phyloP scores from a whole-genome alignment of 176 grass and related monocot genomes.

The Triticum timopheevii region DNA sequence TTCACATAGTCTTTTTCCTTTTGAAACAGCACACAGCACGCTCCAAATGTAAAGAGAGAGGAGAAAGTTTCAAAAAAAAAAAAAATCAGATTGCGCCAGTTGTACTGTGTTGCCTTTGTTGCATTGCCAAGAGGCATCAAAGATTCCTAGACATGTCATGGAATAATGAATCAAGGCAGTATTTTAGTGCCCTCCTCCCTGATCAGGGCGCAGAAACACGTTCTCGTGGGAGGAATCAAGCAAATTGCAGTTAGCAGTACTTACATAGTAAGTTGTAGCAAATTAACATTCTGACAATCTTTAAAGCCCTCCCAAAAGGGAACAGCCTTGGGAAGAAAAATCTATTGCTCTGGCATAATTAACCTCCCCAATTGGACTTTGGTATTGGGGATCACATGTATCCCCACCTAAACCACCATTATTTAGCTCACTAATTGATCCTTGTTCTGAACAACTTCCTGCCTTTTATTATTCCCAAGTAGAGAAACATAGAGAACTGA shows the following conservation, averaged over 20 bases:
- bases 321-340: constrained; percentile 42
- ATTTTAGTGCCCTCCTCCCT: constrained; percentile 36
- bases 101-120: constrained; percentile 29
- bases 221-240: constrained; percentile 42
- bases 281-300: constrained; percentile 29
- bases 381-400: constrained; percentile 48
- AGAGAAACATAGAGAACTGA: not conserved
- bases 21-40: not conserved
- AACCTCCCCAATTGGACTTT: constrained; percentile 37
- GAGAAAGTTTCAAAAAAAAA: not conserved
- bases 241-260: constrained; percentile 3
- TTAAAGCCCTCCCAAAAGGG: constrained; percentile 39
- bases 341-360: constrained; percentile 11
- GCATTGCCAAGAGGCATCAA: constrained; percentile 30
- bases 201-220: constrained; percentile 29
- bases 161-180: constrained; percentile 54
- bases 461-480: constrained; percentile 18
- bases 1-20: not conserved
- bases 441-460: constrained; percentile 28
- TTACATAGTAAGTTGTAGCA: constrained; percentile 16
- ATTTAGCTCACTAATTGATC: constrained; percentile 25
- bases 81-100: not conserved
- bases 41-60: not conserved
- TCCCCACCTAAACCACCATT: constrained; percentile 34
- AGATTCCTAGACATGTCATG: constrained; percentile 49